Evolutionary conservation across 306 rosid genomes (phyloP).

Genomic region (Fagus crenata): DNA sequence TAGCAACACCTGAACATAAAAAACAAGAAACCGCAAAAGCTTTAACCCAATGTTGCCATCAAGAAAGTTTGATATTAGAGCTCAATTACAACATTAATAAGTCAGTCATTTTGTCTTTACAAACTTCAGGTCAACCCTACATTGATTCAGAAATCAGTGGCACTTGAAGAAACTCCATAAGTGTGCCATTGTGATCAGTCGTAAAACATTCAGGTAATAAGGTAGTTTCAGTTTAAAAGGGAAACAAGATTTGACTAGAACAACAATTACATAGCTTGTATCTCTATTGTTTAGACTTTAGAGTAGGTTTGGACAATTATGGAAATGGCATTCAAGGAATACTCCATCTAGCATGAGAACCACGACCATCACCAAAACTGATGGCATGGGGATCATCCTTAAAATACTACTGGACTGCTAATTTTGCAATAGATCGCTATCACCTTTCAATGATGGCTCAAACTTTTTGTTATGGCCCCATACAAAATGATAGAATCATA

Average conservation of each 20-base stretch:
- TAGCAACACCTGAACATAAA: slow-evolving; percentile 53
- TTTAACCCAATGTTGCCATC: not conserved
- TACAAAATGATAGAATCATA: not conserved
- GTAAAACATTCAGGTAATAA: not conserved
- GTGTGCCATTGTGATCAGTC: not conserved
- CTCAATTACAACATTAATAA: too few relatives aligned
- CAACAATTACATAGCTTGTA: not conserved
- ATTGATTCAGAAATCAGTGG: not conserved
- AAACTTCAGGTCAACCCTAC: not conserved
- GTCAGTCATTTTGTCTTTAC: not conserved
- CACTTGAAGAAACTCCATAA: not conserved
- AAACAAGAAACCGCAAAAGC: not conserved
- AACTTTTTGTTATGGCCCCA: not conserved
- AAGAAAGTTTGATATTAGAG: too few relatives aligned
- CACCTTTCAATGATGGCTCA: not conserved
- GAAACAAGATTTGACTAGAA: not conserved
- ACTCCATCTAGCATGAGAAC: not conserved
- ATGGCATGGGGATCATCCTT: not conserved
- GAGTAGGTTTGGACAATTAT: too few relatives aligned
- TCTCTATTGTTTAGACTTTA: not conserved
- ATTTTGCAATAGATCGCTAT: not conserved
- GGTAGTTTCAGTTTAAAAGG: not conserved
- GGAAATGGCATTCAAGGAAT: not conserved
- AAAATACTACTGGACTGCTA: not conserved
- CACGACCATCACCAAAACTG: not conserved